Percentiles rank a stretch among this genome's conserved stretches.
phyloP scores from a whole-genome alignment of 2,329 filamentous ascomycete genomes.

The Fusarium incarnatum region DNA sequence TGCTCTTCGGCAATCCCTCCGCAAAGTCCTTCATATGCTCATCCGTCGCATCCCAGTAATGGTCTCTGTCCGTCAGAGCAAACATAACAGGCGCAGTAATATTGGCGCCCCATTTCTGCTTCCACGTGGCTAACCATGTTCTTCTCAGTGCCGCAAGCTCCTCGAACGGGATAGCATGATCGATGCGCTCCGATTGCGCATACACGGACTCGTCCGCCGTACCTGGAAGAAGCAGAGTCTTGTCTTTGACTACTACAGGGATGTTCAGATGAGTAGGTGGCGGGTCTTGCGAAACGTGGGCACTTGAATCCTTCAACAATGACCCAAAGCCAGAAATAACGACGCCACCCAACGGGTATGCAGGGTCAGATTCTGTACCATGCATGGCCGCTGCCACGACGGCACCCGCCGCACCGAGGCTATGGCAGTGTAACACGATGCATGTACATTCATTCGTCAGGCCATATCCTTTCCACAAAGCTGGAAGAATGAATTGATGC shows the following conservation, averaged over 20 bases:
- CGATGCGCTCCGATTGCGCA: constrained; percentile 25
- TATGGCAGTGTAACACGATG: constrained; percentile 36
- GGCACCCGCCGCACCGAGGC: constrained; percentile 34
- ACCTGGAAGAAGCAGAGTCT: constrained; percentile 29
- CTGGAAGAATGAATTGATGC: constrained; percentile 32
- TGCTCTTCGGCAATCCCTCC: constrained; percentile 18
- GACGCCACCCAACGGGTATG: constrained; percentile 35
- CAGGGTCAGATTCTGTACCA: neutral
- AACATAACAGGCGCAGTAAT: constrained; percentile 35
- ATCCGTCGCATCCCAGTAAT: constrained; percentile 36
- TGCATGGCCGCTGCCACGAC: constrained; percentile 33
- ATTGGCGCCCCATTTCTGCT: constrained; percentile 31
- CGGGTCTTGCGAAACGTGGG: constrained; percentile 9
- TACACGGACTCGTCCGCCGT: constrained; percentile 33
- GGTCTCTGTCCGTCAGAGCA: constrained; percentile 21
- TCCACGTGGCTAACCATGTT: constrained; percentile 35
- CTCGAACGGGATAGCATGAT: constrained; percentile 33
- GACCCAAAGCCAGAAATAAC: constrained; percentile 36
- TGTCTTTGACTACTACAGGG: constrained; percentile 33
- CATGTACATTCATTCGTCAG: constrained; percentile 28
- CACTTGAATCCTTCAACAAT: constrained; percentile 24
- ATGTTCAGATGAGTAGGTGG: constrained; percentile 29
- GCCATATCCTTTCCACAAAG: constrained; percentile 34
- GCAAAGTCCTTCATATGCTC: constrained; percentile 34
- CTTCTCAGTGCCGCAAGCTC: constrained; percentile 26